Conservation (phyloP, 345 rosid species). For the Gossypium raimondii region DNA sequence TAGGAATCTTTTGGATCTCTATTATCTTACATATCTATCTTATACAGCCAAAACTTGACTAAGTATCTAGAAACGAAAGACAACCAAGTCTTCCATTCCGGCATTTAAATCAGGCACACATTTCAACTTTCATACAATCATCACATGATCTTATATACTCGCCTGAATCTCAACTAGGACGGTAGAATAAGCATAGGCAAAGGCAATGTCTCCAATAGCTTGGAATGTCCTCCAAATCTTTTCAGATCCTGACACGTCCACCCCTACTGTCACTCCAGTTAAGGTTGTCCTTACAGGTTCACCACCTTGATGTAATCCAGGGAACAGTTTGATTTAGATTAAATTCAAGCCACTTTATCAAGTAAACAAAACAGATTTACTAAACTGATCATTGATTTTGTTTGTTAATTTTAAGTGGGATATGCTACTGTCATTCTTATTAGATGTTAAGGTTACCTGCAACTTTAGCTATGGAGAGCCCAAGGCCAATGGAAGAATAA, state of each 20-base stretch:
- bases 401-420: not conserved
- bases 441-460: conserved; percentile 22
- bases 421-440: not conserved
- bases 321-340: not conserved
- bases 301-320: conserved; percentile 17
- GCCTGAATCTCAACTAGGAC: conserved; percentile 86
- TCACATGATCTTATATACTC: conserved; percentile 14
- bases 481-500: conserved; percentile 69
- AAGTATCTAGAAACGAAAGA: not conserved
- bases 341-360: not conserved
- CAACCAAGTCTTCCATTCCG: not conserved
- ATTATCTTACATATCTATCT: not conserved
- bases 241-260: conserved; percentile 62
- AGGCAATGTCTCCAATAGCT: conserved; percentile 78
- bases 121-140: conserved; percentile 18
- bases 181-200: conserved; percentile 77
- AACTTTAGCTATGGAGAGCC: conserved; percentile 67
- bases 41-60: not conserved
- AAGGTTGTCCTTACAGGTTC: conserved; percentile 37
- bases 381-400: not conserved
- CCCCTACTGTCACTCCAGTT: conserved; percentile 55
- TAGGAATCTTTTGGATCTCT: conserved; percentile 13
- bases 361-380: not conserved
- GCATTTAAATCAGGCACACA: conserved; percentile 32
- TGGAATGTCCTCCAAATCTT: conserved; percentile 83